phyloP scores from a whole-genome alignment of 2,329 filamentous ascomycete genomes.

The Botrytis sinoallii region DNA sequence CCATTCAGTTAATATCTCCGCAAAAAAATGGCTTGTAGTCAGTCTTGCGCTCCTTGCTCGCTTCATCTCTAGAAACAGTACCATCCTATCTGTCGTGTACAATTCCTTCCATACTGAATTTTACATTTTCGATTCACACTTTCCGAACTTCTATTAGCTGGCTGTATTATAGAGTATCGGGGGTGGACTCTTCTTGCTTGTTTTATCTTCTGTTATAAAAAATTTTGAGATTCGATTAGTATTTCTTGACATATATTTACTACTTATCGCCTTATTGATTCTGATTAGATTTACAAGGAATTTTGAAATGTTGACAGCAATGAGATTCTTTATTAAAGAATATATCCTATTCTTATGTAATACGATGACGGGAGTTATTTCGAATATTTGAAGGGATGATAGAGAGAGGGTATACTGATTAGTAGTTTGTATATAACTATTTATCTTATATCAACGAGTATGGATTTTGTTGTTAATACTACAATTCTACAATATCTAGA shows the following conservation, averaged over 20 bases:
- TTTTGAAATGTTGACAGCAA: not conserved
- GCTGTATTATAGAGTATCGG: not conserved
- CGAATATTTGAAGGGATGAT: not conserved
- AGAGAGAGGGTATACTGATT: not conserved
- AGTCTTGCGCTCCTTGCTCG: not conserved
- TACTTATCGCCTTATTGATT: not conserved
- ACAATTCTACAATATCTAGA: not conserved
- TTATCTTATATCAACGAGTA: not conserved
- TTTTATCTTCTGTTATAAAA: not conserved
- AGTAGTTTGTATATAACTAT: not conserved
- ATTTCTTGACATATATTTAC: not conserved
- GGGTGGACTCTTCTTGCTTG: not conserved
- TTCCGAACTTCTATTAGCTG: not conserved
- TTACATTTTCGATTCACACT: not conserved
- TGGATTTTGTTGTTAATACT: not conserved
- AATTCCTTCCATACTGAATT: not conserved
- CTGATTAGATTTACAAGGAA: not conserved
- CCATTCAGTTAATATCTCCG: too few relatives aligned
- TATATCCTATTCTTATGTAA: not conserved
- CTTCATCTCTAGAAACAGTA: not conserved
- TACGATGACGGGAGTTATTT: not conserved
- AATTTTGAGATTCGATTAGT: not conserved
- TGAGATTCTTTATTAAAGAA: not conserved
- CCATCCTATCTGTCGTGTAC: not conserved
- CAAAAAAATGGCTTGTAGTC: not conserved